phyloP scores from a whole-genome alignment of 78 protist species.

The Capsaspora owczarzaki region DNA sequence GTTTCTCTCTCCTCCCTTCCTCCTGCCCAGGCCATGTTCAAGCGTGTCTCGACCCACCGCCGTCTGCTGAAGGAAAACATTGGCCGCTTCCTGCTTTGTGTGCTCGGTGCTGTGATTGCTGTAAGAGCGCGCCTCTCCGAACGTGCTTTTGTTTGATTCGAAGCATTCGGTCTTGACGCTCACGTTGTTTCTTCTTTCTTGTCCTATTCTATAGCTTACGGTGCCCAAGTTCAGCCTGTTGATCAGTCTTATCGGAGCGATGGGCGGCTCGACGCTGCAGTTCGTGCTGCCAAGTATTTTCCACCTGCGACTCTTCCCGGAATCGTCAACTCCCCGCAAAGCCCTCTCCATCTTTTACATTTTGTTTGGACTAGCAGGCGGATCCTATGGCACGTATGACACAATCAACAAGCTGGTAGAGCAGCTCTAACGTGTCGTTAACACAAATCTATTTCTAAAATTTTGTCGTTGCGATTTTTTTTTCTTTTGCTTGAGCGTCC shows the following conservation, averaged over 20 bases:
- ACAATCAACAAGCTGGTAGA: not conserved
- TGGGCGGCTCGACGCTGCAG: not conserved
- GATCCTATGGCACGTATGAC: not conserved
- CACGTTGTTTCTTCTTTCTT: not conserved
- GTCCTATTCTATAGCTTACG: not conserved
- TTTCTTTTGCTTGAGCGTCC: too few species aligned
- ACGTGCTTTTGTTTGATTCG: not conserved
- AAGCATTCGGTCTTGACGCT: not conserved
- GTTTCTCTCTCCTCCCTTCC: not conserved
- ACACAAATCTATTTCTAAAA: too few species aligned
- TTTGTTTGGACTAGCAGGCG: not conserved
- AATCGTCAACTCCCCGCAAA: not conserved
- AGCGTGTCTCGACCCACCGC: not conserved
- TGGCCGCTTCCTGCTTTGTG: not conserved
- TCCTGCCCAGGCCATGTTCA: not conserved
- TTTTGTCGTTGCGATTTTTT: too few species aligned
- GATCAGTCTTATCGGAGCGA: not conserved
- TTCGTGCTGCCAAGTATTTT: not conserved
- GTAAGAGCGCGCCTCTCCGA: not conserved
- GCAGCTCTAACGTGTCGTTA: too few species aligned
- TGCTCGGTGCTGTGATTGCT: not conserved
- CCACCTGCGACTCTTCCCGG: not conserved
- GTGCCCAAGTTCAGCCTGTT: not conserved
- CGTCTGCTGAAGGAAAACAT: not conserved
- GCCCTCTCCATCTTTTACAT: not conserved